Percentiles rank a stretch among this genome's conserved stretches.
Conservation (phyloP, 306 rosid genomes). For the Corylus americana region DNA sequence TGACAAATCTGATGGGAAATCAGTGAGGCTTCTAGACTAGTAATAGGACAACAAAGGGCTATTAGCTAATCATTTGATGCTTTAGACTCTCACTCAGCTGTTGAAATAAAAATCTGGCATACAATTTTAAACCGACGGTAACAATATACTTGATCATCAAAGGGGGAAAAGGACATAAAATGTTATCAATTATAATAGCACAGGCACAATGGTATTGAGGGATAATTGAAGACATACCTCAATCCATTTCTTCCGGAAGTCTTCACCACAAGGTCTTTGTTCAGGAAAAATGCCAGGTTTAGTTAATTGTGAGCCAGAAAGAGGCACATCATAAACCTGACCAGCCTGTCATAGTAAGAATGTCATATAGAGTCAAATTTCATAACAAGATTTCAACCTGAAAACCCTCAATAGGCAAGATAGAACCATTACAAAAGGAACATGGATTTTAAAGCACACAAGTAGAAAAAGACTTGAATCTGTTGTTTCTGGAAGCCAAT, state of each 20-base stretch:
- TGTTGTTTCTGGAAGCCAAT: conserved; percentile 17
- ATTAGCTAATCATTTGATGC: neutral
- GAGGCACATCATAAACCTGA: conserved; percentile 89
- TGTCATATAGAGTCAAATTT: conserved; percentile 29
- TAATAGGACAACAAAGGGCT: neutral
- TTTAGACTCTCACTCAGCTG: neutral
- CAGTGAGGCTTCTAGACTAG: neutral
- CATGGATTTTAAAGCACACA: conserved; percentile 9
- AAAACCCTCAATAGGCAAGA: conserved; percentile 9
- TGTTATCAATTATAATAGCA: neutral
- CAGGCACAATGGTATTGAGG: neutral
- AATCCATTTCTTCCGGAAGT: conserved; percentile 84
- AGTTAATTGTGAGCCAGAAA: conserved; percentile 73
- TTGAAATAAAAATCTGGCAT: neutral
- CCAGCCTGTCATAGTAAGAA: conserved; percentile 78
- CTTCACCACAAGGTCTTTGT: conserved; percentile 72
- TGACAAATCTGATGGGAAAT: neutral
- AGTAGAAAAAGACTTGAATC: neutral
- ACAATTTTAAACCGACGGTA: neutral
- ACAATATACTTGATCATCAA: neutral
- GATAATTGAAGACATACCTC: conserved; percentile 53
- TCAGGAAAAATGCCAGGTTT: conserved; percentile 85
- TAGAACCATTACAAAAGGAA: neutral
- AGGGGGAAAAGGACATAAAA: neutral
- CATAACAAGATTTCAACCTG: conserved; percentile 20